Percentiles rank a stretch among this genome's conserved stretches.
These are phyloP conservation scores for Amanita pallidorosea DNA, from an alignment of 768 basidiomycete species.

Conservation along the genomic window DNA sequence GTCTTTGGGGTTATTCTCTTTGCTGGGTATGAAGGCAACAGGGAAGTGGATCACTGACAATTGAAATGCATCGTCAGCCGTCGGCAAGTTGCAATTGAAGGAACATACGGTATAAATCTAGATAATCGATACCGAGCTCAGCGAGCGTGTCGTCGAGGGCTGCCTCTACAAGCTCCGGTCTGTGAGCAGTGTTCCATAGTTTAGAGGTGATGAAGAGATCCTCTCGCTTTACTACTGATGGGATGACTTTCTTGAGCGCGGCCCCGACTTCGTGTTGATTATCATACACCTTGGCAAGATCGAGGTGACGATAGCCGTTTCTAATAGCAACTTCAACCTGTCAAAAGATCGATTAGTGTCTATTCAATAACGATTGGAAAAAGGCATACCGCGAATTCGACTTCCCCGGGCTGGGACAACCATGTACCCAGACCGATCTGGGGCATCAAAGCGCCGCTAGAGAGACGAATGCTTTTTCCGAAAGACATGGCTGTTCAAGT, in stretches of 20 bases:
- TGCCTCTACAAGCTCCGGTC: constrained; percentile 54
- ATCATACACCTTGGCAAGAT: constrained; percentile 69
- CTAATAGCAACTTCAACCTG: constrained; percentile 70
- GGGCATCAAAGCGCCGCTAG: constrained; percentile 44
- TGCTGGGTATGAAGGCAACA: constrained; percentile 50
- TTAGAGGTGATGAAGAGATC: constrained; percentile 78
- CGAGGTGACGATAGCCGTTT: constrained; percentile 77
- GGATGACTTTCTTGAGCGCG: constrained; percentile 68
- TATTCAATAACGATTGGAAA: background rate
- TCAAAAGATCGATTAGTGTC: background rate
- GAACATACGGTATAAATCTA: constrained; percentile 63
- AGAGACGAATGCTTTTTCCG: constrained; percentile 28
- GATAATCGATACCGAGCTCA: constrained; percentile 63
- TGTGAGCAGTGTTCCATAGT: constrained; percentile 72
- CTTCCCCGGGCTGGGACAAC: constrained; percentile 67
- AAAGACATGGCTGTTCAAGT: constrained; percentile 27
- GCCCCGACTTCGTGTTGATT: constrained; percentile 74
- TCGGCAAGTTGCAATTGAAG: background rate
- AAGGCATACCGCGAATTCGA: constrained; percentile 53
- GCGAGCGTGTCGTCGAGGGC: constrained; percentile 68
- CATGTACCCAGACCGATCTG: constrained; percentile 81
- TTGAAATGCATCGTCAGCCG: background rate
- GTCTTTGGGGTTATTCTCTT: constrained; percentile 44
- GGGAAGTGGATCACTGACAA: constrained; percentile 74
- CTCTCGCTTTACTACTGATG: constrained; percentile 67